These are phyloP conservation scores for Penicillium sp. DNA, from an alignment of 2,329 filamentous ascomycete genomes.

Conservation along the genomic window DNA sequence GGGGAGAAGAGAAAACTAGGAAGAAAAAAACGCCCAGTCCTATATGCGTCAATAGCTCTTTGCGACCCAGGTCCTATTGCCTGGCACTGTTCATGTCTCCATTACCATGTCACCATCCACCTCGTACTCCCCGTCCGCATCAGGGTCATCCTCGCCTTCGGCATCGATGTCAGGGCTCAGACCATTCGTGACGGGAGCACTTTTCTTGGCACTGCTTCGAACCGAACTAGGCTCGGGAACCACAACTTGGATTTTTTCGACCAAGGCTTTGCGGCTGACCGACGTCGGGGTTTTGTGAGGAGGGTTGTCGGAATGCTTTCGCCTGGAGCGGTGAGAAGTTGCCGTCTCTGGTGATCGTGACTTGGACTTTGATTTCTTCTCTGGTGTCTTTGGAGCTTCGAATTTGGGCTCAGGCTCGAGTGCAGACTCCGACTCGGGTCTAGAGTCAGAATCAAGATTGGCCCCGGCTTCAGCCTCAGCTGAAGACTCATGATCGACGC, in stretches of 20 bases:
- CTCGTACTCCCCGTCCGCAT: slow-evolving; percentile 27
- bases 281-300: slow-evolving; percentile 20
- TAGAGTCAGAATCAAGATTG: background rate
- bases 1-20: slow-evolving; percentile 5
- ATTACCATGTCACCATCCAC: slow-evolving; percentile 30
- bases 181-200: slow-evolving; percentile 18
- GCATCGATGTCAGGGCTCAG: slow-evolving; percentile 19
- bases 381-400: slow-evolving; percentile 12
- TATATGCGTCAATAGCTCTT: slow-evolving; percentile 22
- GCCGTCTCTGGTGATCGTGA: slow-evolving; percentile 19
- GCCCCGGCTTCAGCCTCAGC: background rate
- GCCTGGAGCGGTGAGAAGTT: slow-evolving; percentile 12
- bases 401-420: background rate
- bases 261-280: slow-evolving; percentile 21
- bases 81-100: slow-evolving; percentile 25
- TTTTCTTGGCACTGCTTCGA: slow-evolving; percentile 12
- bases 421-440: background rate
- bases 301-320: slow-evolving; percentile 11
- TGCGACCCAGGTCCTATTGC: background rate
- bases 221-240: slow-evolving; percentile 26
- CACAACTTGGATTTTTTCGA: slow-evolving; percentile 28
- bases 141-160: slow-evolving; percentile 30
- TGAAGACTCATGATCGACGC: slow-evolving; percentile 9
- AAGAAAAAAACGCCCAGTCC: slow-evolving; percentile 24
- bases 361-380: slow-evolving; percentile 12